Conservation (phyloP, 805 yeast species). For the Starmerella stigmatis region DNA sequence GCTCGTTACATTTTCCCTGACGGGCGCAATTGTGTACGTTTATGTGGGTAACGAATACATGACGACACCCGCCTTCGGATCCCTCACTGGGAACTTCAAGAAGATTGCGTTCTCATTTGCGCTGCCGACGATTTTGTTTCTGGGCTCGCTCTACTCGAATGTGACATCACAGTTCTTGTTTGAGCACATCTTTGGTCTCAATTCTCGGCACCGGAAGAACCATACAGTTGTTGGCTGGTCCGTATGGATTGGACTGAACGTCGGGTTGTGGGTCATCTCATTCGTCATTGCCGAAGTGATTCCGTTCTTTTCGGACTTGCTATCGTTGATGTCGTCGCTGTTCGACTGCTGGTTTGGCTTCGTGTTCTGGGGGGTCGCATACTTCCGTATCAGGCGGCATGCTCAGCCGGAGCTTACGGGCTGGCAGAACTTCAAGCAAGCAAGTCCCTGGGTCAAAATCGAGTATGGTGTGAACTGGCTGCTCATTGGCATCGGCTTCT, state of each 20-base stretch:
- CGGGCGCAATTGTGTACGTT: conserved; percentile 50
- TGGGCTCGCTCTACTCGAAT: conserved; percentile 47
- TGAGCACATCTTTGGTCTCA: conserved; percentile 35
- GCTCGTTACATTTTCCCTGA: conserved; percentile 40
- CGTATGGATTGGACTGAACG: conserved; percentile 40
- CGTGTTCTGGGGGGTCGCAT: conserved; percentile 53
- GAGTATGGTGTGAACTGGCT: conserved; percentile 33
- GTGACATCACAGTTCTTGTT: conserved; percentile 46
- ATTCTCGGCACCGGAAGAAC: conserved; percentile 37
- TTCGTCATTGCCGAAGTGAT: conserved; percentile 53
- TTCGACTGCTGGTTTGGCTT: conserved; percentile 61
- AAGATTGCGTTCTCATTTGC: conserved; percentile 52
- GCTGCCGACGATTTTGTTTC: conserved; percentile 42
- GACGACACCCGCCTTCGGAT: conserved; percentile 52
- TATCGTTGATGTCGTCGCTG: conserved; percentile 49
- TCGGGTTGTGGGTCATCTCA: conserved; percentile 41
- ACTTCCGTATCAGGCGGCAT: conserved; percentile 30
- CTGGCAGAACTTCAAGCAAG: conserved; percentile 27
- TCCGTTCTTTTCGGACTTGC: conserved; percentile 51
- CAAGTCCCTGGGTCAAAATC: conserved; percentile 31
- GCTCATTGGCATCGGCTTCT: conserved; percentile 41
- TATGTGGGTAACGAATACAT: conserved; percentile 45
- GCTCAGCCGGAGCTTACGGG: conserved; percentile 24
- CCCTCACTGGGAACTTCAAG: conserved; percentile 39
- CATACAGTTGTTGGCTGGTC: conserved; percentile 47